Evolutionary conservation across 2,329 filamentous ascomycete genomes (phyloP).

Genomic region (Calonectria montana): DNA sequence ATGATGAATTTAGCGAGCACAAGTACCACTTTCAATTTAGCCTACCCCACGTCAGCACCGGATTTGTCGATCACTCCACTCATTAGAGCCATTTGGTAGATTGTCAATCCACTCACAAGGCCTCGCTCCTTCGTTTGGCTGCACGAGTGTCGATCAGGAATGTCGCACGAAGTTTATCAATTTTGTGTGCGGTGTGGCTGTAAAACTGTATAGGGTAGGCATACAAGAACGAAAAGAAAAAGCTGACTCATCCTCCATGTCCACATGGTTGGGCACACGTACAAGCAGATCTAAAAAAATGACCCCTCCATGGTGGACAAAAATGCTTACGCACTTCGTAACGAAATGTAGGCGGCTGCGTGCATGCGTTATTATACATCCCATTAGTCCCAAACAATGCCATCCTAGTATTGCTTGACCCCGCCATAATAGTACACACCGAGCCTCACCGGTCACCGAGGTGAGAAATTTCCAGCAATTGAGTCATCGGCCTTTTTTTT

Average conservation of each 20-base stretch:
- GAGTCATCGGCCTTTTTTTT: conserved; percentile 47
- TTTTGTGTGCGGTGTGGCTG: not conserved
- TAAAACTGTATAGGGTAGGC: conserved; percentile 20
- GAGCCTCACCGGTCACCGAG: conserved; percentile 40
- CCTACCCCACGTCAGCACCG: conserved; percentile 15
- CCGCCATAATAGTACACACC: conserved; percentile 7
- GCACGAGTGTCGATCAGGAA: conserved; percentile 26
- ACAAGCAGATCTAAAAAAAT: not conserved
- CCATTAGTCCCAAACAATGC: not conserved
- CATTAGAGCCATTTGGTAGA: conserved; percentile 5
- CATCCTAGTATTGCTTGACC: not conserved
- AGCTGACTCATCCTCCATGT: too few relatives aligned
- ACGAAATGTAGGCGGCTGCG: not conserved
- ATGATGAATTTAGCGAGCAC: conserved; percentile 9
- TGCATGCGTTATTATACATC: not conserved
- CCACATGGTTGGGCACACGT: not conserved
- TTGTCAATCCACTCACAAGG: conserved; percentile 8
- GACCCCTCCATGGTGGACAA: not conserved
- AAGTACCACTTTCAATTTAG: conserved; percentile 12
- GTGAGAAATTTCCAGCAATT: conserved; percentile 45
- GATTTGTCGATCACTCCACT: conserved; percentile 20
- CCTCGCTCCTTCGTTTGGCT: not conserved
- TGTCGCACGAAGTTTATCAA: conserved; percentile 33
- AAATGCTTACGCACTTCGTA: not conserved
- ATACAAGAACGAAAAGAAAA: not conserved